These are phyloP conservation scores for Pulveroboletus sp. DNA, from an alignment of 768 basidiomycete species.

Conservation along the genomic window DNA sequence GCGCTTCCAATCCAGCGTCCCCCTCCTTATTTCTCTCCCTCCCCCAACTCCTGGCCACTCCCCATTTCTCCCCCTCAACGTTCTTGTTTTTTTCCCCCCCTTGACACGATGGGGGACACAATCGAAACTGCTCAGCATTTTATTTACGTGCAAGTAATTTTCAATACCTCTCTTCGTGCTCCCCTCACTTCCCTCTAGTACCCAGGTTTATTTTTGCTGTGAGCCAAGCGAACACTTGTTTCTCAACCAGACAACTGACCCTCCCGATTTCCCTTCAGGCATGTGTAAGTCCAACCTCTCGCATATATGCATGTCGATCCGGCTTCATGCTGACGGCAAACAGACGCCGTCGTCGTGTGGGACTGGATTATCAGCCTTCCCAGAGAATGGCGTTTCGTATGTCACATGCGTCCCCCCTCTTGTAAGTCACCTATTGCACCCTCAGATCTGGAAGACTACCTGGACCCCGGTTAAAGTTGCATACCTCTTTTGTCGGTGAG, in stretches of 20 bases:
- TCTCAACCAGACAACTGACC: conserved; percentile 23
- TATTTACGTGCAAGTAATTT: conserved; percentile 57
- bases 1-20: conserved; percentile 23
- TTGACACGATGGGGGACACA: conserved; percentile 38
- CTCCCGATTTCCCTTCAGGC: conserved; percentile 40
- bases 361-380: conserved; percentile 80
- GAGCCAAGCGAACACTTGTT: conserved; percentile 33
- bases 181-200: conserved; percentile 29
- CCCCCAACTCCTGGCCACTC: conserved; percentile 9
- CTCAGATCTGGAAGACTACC: conserved; percentile 73
- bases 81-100: conserved; percentile 19
- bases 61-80: conserved; percentile 5
- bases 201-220: conserved; percentile 85
- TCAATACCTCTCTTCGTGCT: background rate
- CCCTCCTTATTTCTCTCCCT: conserved; percentile 27
- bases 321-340: background rate
- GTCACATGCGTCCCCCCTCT: conserved; percentile 16
- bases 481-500: conserved; percentile 79
- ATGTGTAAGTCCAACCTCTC: conserved; percentile 51
- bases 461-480: conserved; percentile 84
- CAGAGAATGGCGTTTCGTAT: conserved; percentile 73
- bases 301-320: conserved; percentile 16
- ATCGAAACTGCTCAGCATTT: conserved; percentile 63
- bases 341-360: conserved; percentile 80
- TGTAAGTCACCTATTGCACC: background rate